Evolutionary conservation across 495 filamentous ascomycete genomes (phyloP).

Genomic region (Parathielavia hyrcaniae): DNA sequence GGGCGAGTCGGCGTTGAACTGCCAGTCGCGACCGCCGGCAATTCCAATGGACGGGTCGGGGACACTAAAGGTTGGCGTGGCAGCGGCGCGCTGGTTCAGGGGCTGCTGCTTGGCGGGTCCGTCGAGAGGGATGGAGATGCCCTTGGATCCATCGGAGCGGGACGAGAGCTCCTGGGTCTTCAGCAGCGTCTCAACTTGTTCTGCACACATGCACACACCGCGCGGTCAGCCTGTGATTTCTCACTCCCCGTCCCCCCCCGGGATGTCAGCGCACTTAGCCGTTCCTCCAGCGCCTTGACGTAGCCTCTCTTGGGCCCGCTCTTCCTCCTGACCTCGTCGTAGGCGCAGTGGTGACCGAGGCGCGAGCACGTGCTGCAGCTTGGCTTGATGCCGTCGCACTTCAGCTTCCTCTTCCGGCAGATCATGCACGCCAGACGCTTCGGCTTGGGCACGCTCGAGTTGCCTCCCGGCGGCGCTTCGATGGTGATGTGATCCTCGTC

Average conservation of each 20-base stretch:
- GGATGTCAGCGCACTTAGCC: conserved; percentile 62
- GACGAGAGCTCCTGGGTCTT: conserved; percentile 59
- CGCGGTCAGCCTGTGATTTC: conserved; percentile 20
- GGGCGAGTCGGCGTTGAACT: conserved; percentile 48
- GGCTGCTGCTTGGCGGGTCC: conserved; percentile 25
- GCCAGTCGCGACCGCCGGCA: conserved; percentile 43
- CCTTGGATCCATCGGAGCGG: conserved; percentile 32
- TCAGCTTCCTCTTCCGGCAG: conserved; percentile 87
- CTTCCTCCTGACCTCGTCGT: conserved; percentile 95
- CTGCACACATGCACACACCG: conserved; percentile 46
- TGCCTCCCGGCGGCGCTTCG: conserved; percentile 43
- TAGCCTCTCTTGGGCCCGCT: conserved; percentile 97
- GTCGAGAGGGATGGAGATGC: conserved; percentile 30
- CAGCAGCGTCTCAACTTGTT: conserved; percentile 89
- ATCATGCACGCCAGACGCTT: conserved; percentile 97
- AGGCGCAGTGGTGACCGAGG: conserved; percentile 84
- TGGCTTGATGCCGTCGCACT: conserved; percentile 69
- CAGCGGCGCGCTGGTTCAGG: conserved; percentile 30
- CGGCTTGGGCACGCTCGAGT: conserved; percentile 64
- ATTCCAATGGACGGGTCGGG: conserved; percentile 42
- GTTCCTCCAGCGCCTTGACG: conserved; percentile 93
- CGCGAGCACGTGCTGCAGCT: conserved; percentile 90
- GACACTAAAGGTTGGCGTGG: conserved; percentile 42
- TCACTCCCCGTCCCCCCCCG: too few relatives aligned
- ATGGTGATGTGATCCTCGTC: conserved; percentile 29